Evolutionary conservation across 495 filamentous ascomycete genomes (phyloP).

Genomic region (Penicillium fimorum): DNA sequence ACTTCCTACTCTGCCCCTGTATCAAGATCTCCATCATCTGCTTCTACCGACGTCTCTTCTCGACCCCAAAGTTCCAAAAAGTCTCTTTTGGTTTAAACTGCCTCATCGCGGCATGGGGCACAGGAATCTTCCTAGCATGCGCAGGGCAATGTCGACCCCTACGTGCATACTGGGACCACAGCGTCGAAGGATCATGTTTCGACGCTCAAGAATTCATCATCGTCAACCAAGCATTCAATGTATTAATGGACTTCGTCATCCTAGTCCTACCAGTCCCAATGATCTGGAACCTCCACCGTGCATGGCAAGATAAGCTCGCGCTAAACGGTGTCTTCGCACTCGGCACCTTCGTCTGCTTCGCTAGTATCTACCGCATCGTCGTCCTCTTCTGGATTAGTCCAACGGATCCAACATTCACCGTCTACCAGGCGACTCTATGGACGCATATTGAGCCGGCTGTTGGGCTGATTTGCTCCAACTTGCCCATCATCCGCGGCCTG

Average conservation of each 20-base stretch:
- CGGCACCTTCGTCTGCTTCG: slow-evolving; percentile 49
- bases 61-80: slow-evolving; percentile 37
- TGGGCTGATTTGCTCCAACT: slow-evolving; percentile 55
- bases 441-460: slow-evolving; percentile 57
- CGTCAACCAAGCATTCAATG: slow-evolving; percentile 46
- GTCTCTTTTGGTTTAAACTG: slow-evolving; percentile 31
- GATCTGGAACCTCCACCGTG: slow-evolving; percentile 45
- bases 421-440: slow-evolving; percentile 56
- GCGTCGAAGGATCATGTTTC: slow-evolving; percentile 36
- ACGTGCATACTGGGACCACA: slow-evolving; percentile 41
- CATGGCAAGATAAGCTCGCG: slow-evolving; percentile 46
- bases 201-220: slow-evolving; percentile 38
- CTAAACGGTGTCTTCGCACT: slow-evolving; percentile 49
- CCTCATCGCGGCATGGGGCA: slow-evolving; percentile 37
- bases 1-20: slow-evolving; percentile 40
- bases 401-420: slow-evolving; percentile 43
- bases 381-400: slow-evolving; percentile 55
- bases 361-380: slow-evolving; percentile 52
- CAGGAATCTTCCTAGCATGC: slow-evolving; percentile 39
- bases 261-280: slow-evolving; percentile 42
- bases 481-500: slow-evolving; percentile 56
- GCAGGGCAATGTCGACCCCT: slow-evolving; percentile 45
- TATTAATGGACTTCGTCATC: slow-evolving; percentile 46
- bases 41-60: slow-evolving; percentile 49
- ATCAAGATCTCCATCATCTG: slow-evolving; percentile 49